A percentile compares a stretch with the other conserved stretches of the same genome.
phyloP scores from a whole-genome alignment of 2,329 filamentous ascomycete genomes.

The Apiospora marii region DNA sequence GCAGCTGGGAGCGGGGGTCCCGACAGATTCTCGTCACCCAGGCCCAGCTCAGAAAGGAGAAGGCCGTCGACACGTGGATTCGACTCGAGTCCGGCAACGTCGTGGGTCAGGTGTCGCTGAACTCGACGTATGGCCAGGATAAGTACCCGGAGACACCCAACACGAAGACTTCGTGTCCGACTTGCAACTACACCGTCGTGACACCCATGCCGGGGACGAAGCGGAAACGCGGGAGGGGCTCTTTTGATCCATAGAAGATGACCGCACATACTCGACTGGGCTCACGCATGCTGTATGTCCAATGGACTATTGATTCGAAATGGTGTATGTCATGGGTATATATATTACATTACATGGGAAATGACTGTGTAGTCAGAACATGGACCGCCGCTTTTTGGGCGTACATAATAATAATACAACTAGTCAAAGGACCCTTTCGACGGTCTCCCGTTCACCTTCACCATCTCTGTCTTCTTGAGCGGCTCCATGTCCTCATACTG shows the following conservation, averaged over 20 bases:
- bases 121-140: conserved; percentile 66
- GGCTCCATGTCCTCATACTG: conserved; percentile 30
- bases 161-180: conserved; percentile 41
- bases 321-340: background rate
- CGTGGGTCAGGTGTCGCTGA: conserved; percentile 62
- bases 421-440: background rate
- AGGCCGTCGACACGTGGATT: conserved; percentile 66
- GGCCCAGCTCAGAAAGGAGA: conserved; percentile 42
- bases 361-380: background rate
- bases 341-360: background rate
- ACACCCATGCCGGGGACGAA: conserved; percentile 14
- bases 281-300: too few species aligned
- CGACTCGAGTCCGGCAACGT: conserved; percentile 63
- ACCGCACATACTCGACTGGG: background rate
- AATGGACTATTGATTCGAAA: too few species aligned
- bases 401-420: background rate
- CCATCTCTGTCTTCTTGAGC: background rate
- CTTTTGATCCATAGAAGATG: background rate
- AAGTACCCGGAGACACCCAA: conserved; percentile 56
- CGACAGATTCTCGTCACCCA: conserved; percentile 61
- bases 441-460: background rate
- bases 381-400: too few species aligned
- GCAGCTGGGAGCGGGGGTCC: conserved; percentile 67
- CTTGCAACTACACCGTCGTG: conserved; percentile 35
- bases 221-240: background rate